Evolutionary conservation across 2,329 filamentous ascomycete species (phyloP).

Genomic region (Fusarium brachygibbosum): DNA sequence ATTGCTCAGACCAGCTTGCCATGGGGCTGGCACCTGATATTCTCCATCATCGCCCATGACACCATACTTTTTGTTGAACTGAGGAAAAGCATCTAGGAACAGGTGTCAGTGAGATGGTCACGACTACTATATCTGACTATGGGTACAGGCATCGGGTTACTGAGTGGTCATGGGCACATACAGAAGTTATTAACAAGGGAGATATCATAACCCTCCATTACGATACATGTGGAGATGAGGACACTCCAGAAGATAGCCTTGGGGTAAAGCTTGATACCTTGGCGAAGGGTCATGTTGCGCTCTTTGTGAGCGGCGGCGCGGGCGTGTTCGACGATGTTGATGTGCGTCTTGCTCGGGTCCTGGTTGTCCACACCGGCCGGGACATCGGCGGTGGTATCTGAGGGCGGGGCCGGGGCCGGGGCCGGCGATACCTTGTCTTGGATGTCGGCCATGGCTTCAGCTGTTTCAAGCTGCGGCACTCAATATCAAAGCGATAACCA

Average conservation of each 20-base stretch:
- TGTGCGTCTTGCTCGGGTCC: slow-evolving; percentile 33
- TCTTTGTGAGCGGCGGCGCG: slow-evolving; percentile 43
- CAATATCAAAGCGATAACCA: slow-evolving; percentile 1
- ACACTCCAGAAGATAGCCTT: slow-evolving; percentile 44
- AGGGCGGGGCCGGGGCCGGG: slow-evolving; percentile 34
- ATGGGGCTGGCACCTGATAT: slow-evolving; percentile 70
- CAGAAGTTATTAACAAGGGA: slow-evolving; percentile 45
- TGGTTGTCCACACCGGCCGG: slow-evolving; percentile 25
- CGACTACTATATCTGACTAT: slow-evolving; percentile 5
- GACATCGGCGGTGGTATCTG: slow-evolving; percentile 32
- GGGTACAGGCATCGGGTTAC: neutral
- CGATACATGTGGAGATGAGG: slow-evolving; percentile 44
- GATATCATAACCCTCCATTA: slow-evolving; percentile 45
- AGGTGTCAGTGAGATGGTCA: slow-evolving; percentile 22
- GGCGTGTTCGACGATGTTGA: slow-evolving; percentile 42
- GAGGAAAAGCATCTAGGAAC: slow-evolving; percentile 63
- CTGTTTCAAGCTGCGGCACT: slow-evolving; percentile 10
- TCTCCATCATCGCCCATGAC: slow-evolving; percentile 59
- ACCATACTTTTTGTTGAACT: slow-evolving; percentile 72
- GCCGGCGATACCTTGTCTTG: slow-evolving; percentile 38
- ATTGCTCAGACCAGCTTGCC: slow-evolving; percentile 74
- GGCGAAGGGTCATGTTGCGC: slow-evolving; percentile 42
- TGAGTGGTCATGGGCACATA: slow-evolving; percentile 19
- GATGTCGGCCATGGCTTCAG: slow-evolving; percentile 33
- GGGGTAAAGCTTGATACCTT: slow-evolving; percentile 44